phyloP scores from a whole-genome alignment of 208 protist species.

The Acanthamoeba healyi region DNA sequence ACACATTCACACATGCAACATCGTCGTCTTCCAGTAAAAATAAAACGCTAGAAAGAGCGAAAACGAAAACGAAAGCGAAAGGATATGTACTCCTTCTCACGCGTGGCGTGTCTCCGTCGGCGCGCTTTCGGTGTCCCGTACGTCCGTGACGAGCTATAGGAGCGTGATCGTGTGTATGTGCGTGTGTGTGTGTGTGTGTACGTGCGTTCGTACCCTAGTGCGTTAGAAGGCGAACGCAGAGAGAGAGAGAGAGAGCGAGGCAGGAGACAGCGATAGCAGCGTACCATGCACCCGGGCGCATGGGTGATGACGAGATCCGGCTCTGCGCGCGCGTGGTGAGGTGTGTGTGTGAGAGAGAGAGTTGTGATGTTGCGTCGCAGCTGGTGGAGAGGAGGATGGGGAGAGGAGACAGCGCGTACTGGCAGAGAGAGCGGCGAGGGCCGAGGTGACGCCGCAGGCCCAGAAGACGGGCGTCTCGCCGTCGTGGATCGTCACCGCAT shows the following conservation, averaged over 20 bases:
- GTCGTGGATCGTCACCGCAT: conserved; percentile 48
- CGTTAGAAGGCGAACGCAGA: not conserved
- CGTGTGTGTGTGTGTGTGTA: not conserved
- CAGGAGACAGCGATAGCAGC: too few species aligned
- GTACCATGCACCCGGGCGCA: conserved; percentile 62
- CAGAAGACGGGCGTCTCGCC: conserved; percentile 77
- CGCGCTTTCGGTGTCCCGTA: not conserved
- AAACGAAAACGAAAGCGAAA: too few species aligned
- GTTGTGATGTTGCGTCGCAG: too few species aligned
- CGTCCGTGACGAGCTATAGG: not conserved
- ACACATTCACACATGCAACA: conserved; percentile 79
- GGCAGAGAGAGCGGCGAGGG: conserved; percentile 53
- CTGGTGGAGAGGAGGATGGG: not conserved
- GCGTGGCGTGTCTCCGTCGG: too few species aligned
- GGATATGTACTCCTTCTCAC: not conserved
- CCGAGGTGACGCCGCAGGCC: conserved; percentile 72
- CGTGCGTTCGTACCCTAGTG: not conserved
- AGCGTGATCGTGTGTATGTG: not conserved
- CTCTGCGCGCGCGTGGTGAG: not conserved
- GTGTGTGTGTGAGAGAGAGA: too few species aligned
- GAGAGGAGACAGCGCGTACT: conserved; percentile 10
- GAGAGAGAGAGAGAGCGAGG: not conserved
- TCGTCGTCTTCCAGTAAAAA: conserved; percentile 58
- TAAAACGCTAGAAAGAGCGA: too few species aligned
- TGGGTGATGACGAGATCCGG: conserved; percentile 44